phyloP scores from a whole-genome alignment of 176 grass and related monocot species.

The Neostapfia colusana region DNA sequence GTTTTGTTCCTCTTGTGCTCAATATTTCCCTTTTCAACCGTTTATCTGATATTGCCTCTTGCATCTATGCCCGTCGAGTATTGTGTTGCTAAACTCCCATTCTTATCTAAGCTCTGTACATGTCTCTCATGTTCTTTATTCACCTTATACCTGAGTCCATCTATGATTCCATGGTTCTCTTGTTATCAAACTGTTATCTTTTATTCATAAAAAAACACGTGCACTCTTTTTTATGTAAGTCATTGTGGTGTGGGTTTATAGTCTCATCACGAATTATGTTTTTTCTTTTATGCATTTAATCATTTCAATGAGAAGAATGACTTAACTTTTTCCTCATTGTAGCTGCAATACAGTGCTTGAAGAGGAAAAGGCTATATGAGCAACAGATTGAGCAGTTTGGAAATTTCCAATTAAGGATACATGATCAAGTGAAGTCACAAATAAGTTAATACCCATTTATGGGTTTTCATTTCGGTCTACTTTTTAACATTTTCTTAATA shows the following conservation, averaged over 20 bases:
- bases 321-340: constrained; percentile 18
- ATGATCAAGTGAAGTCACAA: constrained; percentile 73
- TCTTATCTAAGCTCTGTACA: constrained; percentile 2
- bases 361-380: constrained; percentile 94
- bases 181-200: neutral
- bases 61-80: too few species aligned
- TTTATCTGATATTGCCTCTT: too few species aligned
- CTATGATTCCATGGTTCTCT: neutral
- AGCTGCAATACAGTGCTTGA: constrained; percentile 98
- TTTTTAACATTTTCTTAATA: constrained; percentile 29
- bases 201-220: neutral
- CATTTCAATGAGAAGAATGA: constrained; percentile 18
- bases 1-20: neutral
- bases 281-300: constrained; percentile 7
- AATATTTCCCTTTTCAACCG: neutral
- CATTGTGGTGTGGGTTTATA: neutral
- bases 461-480: neutral
- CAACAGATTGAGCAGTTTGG: constrained; percentile 98
- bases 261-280: neutral
- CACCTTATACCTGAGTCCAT: neutral
- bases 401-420: constrained; percentile 97
- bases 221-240: neutral
- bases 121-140: neutral
- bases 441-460: constrained; percentile 1
- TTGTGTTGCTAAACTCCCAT: constrained; percentile 1